Base-by-base conservation (phyloP, 495 filamentous ascomycete genomes). In the Penicillium lividum region DNA sequence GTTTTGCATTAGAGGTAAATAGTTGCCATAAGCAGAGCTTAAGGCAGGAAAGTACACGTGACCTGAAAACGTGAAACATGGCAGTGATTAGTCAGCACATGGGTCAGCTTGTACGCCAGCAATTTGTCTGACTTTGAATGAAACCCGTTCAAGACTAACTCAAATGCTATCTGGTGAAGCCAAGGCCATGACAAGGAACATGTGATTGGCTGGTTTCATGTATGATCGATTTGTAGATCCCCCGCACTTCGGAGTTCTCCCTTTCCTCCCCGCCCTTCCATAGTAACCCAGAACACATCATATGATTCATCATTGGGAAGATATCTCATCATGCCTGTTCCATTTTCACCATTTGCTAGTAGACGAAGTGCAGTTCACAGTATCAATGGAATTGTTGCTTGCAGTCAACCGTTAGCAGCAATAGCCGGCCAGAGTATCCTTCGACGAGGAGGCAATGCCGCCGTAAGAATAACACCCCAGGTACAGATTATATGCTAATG, bases 321-420 rank as follows among this genome's bases (percentile, higher is more conserved):
- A 36, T 11, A 36, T 36, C 9, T 36, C 33, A 11, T 4, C 10
- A 36, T 36, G 33, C 9, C 33, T 36, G 10, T 11, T 36, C 11
- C 7, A 36, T 36, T 36, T 36, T 3, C 33, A 36, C 33, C 33
- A 4, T 36, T 36, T 9, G 33, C 33, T 3, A 36, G 33, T 13
- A 9, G 33, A 36, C 49, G 49, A 16, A 51, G 49, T 16, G 31
- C 22, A 5, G 30, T 51, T 0, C 49, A 51, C 27, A 51, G 49
- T 34, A 29, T 33, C 13, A 51, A 51, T 31, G 49, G 49, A 27
- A 51, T 51, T 29, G 49, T 51, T 7, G 49, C 49, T 5, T 51
- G 49, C 30, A 51, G 30, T 3, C 49, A 51, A 29, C 49, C 49
- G 3, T 34, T 51, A 25, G 49, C 49, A 16, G 49, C 49, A 16